Conservation (phyloP, 805 yeast species). For the Zygotorulaspora sp. region DNA sequence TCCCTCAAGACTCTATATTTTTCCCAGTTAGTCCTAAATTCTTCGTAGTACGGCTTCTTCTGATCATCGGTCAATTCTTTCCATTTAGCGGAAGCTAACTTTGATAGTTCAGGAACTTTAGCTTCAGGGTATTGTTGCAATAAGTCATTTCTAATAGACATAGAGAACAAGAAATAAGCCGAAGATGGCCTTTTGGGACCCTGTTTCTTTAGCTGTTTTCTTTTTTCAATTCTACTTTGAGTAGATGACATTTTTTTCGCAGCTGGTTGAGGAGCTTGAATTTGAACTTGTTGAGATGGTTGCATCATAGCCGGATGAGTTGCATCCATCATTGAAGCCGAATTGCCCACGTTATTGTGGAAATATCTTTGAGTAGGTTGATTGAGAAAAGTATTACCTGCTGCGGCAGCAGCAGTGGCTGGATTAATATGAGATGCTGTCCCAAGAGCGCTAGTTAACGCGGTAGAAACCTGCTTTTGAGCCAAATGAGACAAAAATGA, state of each 20-base stretch:
- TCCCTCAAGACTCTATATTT: constrained; percentile 34
- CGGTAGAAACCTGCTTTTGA: constrained; percentile 28
- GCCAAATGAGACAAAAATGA: constrained; percentile 33
- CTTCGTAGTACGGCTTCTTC: constrained; percentile 75
- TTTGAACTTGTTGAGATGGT: constrained; percentile 21
- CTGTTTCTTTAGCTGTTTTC: constrained; percentile 34
- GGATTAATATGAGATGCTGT: constrained; percentile 21
- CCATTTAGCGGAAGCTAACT: constrained; percentile 88
- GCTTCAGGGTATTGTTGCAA: constrained; percentile 34
- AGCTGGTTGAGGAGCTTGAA: constrained; percentile 17
- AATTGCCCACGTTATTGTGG: constrained; percentile 21
- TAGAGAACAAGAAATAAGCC: constrained; percentile 37
- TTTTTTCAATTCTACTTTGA: constrained; percentile 36
- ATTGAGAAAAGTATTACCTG: constrained; percentile 20
- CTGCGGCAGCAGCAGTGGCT: constrained; percentile 22
- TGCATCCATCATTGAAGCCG: constrained; percentile 25
- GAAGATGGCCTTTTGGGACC: constrained; percentile 39
- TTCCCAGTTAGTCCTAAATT: constrained; percentile 35
- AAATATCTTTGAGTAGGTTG: constrained; percentile 30
- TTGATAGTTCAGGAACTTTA: constrained; percentile 41
- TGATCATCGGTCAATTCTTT: constrained; percentile 69
- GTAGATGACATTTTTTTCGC: constrained; percentile 34
- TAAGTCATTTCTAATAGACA: constrained; percentile 32
- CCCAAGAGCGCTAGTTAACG: constrained; percentile 17
- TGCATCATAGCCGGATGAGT: constrained; percentile 24